Evolutionary conservation across 73 alveolate species (phyloP), one percentile per base, ranked within the genome.

Genomic region (Stentor coeruleus): DNA sequence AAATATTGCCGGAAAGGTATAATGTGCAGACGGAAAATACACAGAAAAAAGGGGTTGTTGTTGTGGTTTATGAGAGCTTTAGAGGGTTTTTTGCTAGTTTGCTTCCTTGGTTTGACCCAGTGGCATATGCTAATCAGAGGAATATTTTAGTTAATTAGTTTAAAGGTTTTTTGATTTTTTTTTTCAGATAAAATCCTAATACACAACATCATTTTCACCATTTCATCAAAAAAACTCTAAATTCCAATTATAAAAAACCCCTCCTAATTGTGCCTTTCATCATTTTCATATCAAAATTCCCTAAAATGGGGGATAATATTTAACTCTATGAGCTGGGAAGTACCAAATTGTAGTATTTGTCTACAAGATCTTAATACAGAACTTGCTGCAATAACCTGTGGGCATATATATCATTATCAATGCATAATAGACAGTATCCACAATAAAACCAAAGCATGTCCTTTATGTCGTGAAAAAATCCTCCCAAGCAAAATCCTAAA

Each of bases 41-140:
- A 15, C 26, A 66, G 11, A 66, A 2, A 66, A 31, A 20, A 15
- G 14, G 15, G 2, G 37, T 20, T 37, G 2, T 66, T 66, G n/a
- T 28, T 66, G 41, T 66, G 0, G n/a, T 20, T 31, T 66, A 15
- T 20, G 79, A 66, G 33, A 66, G 49, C 33, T 31, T 66, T 20
- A 66, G 79, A 2, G 37, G 42, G n/a, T 66, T 66, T 20, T 37
- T 0, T 20, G 15, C 33, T 20, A 66, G 79, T 40, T 66, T 66
- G n/a, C 33, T 66, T 28, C 79, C 79, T 20, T 66, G 79, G 79
- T 66, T 66, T 66, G 79, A 66, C 37, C 79, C 79, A 33, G 33
- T 20, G n/a, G 79, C n/a, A 11, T 66, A 66, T 66, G 36, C 79
- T 6, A 49, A 49, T 49, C 66, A 49, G 66, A 49, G 66, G n/a